These are phyloP conservation scores for Clathrospora elynae DNA, from an alignment of 2,329 filamentous ascomycete genomes.

Conservation along the genomic window DNA sequence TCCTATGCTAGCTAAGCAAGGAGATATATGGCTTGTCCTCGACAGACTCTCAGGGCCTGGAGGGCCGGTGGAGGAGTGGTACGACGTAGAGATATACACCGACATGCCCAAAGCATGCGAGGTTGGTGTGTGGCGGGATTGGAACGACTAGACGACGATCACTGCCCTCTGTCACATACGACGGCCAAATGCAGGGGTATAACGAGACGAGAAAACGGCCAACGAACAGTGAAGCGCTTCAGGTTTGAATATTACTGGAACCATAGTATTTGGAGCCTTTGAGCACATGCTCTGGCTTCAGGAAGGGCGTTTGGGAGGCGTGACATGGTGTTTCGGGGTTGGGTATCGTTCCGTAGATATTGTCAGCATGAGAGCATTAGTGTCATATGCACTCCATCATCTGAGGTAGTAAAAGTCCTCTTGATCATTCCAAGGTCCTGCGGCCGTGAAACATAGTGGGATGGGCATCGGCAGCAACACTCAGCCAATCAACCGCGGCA, in stretches of 20 bases:
- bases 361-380: too few relatives aligned
- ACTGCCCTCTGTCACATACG: too few relatives aligned
- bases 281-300: background rate
- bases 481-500: constrained; percentile 35
- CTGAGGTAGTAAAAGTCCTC: too few relatives aligned
- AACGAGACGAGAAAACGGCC: background rate
- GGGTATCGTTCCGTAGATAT: too few relatives aligned
- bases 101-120: constrained; percentile 53
- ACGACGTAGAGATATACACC: constrained; percentile 56
- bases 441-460: constrained; percentile 21
- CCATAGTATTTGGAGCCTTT: background rate
- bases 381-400: too few relatives aligned
- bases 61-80: constrained; percentile 54
- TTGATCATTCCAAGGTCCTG: background rate
- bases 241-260: too few relatives aligned
- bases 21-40: constrained; percentile 78
- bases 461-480: constrained; percentile 28
- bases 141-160: constrained; percentile 47
- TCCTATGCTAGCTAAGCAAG: constrained; percentile 60
- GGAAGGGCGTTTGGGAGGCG: too few relatives aligned
- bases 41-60: constrained; percentile 72
- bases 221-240: too few relatives aligned
- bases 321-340: too few relatives aligned
- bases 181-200: too few relatives aligned
- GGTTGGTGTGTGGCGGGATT: constrained; percentile 54